These are phyloP conservation scores for Capsicum rhomboideum DNA, from an alignment of 257 asterid species.

Conservation along the genomic window DNA sequence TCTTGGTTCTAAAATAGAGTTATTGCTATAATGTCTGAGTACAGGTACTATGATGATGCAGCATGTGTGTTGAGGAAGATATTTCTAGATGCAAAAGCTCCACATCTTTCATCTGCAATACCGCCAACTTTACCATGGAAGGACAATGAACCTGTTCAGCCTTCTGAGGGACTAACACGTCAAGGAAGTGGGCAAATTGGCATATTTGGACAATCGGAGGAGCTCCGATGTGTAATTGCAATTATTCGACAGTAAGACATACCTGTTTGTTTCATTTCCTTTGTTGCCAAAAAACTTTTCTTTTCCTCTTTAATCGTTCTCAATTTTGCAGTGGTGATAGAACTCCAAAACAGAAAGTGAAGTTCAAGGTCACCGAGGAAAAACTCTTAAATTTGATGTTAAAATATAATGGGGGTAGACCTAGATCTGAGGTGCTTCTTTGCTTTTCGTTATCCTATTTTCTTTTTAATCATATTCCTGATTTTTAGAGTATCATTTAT, in stretches of 20 bases:
- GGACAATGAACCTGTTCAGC: slow-evolving; percentile 78
- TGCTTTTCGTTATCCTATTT: slow-evolving; percentile 7
- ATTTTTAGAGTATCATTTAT: neutral
- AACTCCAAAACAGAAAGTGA: slow-evolving; percentile 99
- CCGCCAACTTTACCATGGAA: slow-evolving; percentile 95
- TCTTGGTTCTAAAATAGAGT: neutral
- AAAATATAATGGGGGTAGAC: slow-evolving; percentile 83
- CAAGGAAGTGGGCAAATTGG: slow-evolving; percentile 89
- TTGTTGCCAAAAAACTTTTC: neutral
- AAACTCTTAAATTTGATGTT: slow-evolving; percentile 91
- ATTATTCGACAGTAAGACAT: slow-evolving; percentile 73
- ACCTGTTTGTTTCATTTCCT: neutral
- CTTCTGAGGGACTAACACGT: slow-evolving; percentile 79
- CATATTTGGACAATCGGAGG: slow-evolving; percentile 86
- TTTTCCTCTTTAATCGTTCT: neutral
- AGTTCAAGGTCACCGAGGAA: slow-evolving; percentile 92
- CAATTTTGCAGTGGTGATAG: slow-evolving; percentile 76
- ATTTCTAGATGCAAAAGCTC: slow-evolving; percentile 96
- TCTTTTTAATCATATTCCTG: slow-evolving; percentile 1
- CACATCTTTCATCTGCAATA: slow-evolving; percentile 84
- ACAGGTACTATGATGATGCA: slow-evolving; percentile 88
- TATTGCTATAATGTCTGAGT: slow-evolving; percentile 3
- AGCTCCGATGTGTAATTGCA: slow-evolving; percentile 91
- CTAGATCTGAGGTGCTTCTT: slow-evolving; percentile 79
- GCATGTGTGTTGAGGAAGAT: slow-evolving; percentile 93